phyloP scores from a whole-genome alignment of 805 yeast genomes.

The Tetrapisispora arboricola region DNA sequence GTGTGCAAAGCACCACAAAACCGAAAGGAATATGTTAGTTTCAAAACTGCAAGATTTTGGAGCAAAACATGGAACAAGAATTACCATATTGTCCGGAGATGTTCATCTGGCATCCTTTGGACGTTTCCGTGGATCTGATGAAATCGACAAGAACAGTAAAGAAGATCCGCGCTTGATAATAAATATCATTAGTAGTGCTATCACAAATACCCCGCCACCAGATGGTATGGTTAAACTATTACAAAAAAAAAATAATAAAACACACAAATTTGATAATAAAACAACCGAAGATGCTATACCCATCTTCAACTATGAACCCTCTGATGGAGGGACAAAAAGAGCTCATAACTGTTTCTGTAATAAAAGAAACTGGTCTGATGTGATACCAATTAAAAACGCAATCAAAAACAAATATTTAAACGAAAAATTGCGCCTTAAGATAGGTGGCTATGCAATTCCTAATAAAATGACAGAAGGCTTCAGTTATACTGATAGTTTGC shows the following conservation, averaged over 20 bases:
- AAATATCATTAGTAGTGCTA: constrained; percentile 83
- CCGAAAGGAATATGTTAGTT: constrained; percentile 67
- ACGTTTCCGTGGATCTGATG: constrained; percentile 50
- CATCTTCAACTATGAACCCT: constrained; percentile 52
- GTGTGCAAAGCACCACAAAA: constrained; percentile 83
- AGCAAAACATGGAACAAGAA: constrained; percentile 49
- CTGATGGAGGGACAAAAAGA: constrained; percentile 36
- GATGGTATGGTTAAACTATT: constrained; percentile 69
- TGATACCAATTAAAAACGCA: constrained; percentile 43
- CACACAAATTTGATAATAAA: constrained; percentile 53
- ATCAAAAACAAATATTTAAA: constrained; percentile 13
- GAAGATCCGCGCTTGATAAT: constrained; percentile 66
- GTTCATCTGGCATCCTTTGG: constrained; percentile 87
- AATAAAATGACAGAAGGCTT: not conserved
- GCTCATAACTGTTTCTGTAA: constrained; percentile 40
- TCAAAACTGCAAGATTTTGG: constrained; percentile 57
- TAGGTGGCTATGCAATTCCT: constrained; percentile 4
- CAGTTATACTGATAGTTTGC: not conserved
- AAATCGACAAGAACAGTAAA: constrained; percentile 39
- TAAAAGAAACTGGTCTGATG: constrained; percentile 63
- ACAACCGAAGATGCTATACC: constrained; percentile 80
- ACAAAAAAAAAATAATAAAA: constrained; percentile 47
- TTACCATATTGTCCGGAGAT: constrained; percentile 86
- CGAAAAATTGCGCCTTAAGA: constrained; percentile 5
- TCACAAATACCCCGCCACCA: constrained; percentile 89